phyloP scores from a whole-genome alignment of 2,329 filamentous ascomycete species.

The Cordyceps pruinosa region DNA sequence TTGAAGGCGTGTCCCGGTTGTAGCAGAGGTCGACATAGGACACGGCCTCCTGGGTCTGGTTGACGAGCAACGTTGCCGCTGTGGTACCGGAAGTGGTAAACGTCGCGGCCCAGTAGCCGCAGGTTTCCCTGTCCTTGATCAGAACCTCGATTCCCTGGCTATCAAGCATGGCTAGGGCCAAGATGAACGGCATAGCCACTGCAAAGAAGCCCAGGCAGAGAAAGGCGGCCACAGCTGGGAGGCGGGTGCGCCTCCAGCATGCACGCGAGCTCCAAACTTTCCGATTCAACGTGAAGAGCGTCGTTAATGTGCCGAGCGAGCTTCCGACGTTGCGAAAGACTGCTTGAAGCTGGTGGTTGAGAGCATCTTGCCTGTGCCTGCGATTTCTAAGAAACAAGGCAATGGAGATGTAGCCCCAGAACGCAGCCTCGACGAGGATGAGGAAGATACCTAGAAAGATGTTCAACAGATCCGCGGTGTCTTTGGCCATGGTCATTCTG shows the following conservation, averaged over 20 bases:
- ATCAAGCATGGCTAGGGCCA: background rate
- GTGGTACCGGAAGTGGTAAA: background rate
- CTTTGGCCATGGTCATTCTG: background rate
- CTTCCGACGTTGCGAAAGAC: background rate
- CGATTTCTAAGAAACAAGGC: background rate
- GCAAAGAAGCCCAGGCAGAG: background rate
- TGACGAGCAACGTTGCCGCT: background rate
- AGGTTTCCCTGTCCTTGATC: background rate
- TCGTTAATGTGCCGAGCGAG: background rate
- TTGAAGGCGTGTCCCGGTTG: background rate
- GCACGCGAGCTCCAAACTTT: background rate
- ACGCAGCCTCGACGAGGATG: background rate
- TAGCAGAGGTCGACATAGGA: conserved; percentile 4
- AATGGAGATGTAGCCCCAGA: background rate
- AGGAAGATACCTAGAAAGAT: background rate
- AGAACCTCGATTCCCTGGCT: background rate
- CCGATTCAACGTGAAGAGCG: background rate
- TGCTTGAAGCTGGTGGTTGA: background rate
- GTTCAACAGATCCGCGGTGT: background rate
- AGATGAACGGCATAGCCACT: background rate
- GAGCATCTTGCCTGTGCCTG: background rate
- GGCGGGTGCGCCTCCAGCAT: background rate
- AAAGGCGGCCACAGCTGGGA: background rate
- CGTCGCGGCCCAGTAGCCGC: background rate
- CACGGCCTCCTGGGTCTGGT: background rate